Base-by-base conservation (phyloP, 1,284 basidiomycete genomes). In the Macrocystidia cucumis region DNA sequence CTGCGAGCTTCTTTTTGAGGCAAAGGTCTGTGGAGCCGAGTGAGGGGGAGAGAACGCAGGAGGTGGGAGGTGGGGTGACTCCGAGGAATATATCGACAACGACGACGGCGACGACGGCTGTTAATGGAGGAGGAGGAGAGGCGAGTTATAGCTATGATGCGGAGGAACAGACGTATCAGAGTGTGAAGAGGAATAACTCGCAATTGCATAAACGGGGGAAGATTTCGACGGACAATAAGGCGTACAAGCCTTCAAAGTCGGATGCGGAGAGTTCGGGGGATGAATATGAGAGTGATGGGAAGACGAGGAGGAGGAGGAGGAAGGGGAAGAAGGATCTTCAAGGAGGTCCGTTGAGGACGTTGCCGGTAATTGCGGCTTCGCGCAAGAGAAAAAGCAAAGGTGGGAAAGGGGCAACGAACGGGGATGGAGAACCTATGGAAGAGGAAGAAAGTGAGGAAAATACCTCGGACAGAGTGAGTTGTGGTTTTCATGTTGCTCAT, bases 91-190 rank as follows among this genome's bases (percentile, higher is more conserved):
- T n/a, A n/a, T n/a, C n/a, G n/a, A n/a, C n/a, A n/a, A n/a, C n/a
- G n/a, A n/a, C n/a, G n/a, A n/a, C n/a, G n/a, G n/a, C n/a, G n/a
- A n/a, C n/a, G n/a, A n/a, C n/a, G n/a, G n/a, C n/a, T n/a, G n/a
- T n/a, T n/a, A n/a, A n/a, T n/a, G n/a, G n/a, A n/a, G n/a, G n/a
- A n/a, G 64, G 65, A 32, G 64, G 74, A 33, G 67, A 74, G 32
- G 62, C 72, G 4, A 85, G 78, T 47, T 87, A 89, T 52, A 83
- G 85, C 51, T 90, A 88, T 49, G 71, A 74, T 7, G 72, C 69
- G 4, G 85, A 90, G 50, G 83, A 89, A 48, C 65, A 66, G 31
- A 75, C 78, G 17, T 80, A 63, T 43, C 67, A 70, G 35, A 53
- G 59, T 24, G 48, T 57, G 30, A 57, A 64, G 43, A 56, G 65